phyloP scores from a whole-genome alignment of 805 yeast genomes.

The Barnettozyma sp. region DNA sequence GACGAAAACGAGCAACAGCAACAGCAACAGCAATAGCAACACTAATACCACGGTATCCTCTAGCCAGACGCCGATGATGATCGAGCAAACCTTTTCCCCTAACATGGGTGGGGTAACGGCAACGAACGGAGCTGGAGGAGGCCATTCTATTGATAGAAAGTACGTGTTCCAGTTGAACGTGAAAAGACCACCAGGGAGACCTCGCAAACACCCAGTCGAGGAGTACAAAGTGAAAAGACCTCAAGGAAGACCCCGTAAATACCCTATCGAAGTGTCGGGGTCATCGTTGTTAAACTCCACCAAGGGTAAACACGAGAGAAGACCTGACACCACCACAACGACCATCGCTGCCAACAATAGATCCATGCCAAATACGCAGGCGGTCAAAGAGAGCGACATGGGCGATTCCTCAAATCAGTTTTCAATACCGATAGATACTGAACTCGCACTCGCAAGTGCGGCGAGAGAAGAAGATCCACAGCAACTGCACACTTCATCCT shows the following conservation, averaged over 20 bases:
- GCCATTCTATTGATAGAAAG: constrained; percentile 10
- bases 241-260: constrained; percentile 26
- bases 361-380: too few relatives aligned
- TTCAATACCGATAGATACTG: constrained; percentile 7
- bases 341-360: too few relatives aligned
- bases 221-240: constrained; percentile 32
- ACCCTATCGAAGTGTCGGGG: constrained; percentile 14
- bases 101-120: background rate
- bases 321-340: constrained; percentile 3
- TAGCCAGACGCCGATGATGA: constrained; percentile 13
- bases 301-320: too few relatives aligned
- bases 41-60: constrained; percentile 6
- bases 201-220: constrained; percentile 43
- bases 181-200: constrained; percentile 43
- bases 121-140: background rate
- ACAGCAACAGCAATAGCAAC: too few relatives aligned
- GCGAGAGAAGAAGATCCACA: too few relatives aligned
- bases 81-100: constrained; percentile 20
- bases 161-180: constrained; percentile 19
- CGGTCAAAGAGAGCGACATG: too few relatives aligned
- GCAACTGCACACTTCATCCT: too few relatives aligned
- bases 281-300: constrained; percentile 2
- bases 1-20: too few relatives aligned
- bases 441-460: constrained; percentile 5
- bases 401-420: constrained; percentile 1